Evolutionary conservation across 352 stramenopile genomes (phyloP).

Genomic region (Hyaloperonospora brassicae): DNA sequence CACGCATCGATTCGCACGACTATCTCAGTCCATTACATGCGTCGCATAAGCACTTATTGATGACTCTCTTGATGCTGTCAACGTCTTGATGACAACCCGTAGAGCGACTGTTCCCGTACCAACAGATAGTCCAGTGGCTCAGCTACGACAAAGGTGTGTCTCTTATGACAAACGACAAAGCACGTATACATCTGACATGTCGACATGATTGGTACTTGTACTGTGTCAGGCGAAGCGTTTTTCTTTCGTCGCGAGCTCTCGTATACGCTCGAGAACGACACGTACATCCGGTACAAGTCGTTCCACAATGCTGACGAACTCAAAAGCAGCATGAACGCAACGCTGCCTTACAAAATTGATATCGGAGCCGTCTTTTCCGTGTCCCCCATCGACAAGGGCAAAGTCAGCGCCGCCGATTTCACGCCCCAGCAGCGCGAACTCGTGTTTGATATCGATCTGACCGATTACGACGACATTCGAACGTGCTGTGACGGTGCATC

Average conservation of each 20-base stretch:
- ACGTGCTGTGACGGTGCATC: constrained; percentile 90
- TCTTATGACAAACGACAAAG: not conserved
- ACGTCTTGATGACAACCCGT: not conserved
- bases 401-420: constrained; percentile 84
- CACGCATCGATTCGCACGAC: not conserved
- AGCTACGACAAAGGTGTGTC: constrained; percentile 65
- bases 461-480: constrained; percentile 98
- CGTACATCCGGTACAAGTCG: constrained; percentile 98
- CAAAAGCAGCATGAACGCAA: constrained; percentile 83
- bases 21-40: not conserved
- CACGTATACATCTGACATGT: not conserved
- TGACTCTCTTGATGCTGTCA: not conserved
- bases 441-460: constrained; percentile 99
- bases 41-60: constrained; percentile 3
- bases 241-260: constrained; percentile 95
- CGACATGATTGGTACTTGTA: constrained; percentile 2
- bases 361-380: constrained; percentile 96
- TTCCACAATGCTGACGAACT: constrained; percentile 87
- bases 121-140: constrained; percentile 79
- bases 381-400: constrained; percentile 78
- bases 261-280: constrained; percentile 97
- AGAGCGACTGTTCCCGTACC: constrained; percentile 84
- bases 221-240: constrained; percentile 42
- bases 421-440: constrained; percentile 93
- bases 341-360: constrained; percentile 98